Conservation (phyloP, 2,329 filamentous ascomycete species). For the Claviceps fusiformis region DNA sequence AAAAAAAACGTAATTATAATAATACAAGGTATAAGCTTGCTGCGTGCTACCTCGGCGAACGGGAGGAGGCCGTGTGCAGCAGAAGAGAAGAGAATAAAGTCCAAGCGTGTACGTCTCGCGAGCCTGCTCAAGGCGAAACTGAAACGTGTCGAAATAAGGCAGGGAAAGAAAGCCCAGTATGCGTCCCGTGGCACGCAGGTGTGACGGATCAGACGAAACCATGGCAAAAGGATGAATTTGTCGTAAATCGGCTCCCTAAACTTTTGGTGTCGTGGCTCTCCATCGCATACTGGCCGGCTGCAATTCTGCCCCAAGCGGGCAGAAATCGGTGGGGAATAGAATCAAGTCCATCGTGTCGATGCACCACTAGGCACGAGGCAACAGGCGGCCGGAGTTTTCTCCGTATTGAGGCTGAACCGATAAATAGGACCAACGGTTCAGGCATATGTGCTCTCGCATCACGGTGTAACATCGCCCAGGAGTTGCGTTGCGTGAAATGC, state of each 20-base stretch:
- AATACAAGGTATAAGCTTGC: neutral
- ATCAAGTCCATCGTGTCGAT: conserved; percentile 6
- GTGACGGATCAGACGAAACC: neutral
- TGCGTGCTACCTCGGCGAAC: neutral
- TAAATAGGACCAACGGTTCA: neutral
- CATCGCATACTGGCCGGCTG: neutral
- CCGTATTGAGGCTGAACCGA: too few species aligned
- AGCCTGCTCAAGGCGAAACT: neutral
- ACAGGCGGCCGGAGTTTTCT: neutral
- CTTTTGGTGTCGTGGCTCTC: neutral
- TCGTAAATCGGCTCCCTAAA: neutral
- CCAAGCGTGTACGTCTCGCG: too few species aligned
- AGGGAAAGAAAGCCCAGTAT: too few species aligned
- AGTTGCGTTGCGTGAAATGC: neutral
- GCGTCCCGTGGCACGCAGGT: conserved; percentile 4
- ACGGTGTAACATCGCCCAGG: neutral
- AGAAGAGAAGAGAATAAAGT: neutral
- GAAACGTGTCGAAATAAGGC: too few species aligned
- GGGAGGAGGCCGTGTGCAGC: neutral
- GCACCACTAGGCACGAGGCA: neutral
- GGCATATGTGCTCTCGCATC: neutral
- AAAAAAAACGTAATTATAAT: neutral
- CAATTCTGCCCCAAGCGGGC: neutral
- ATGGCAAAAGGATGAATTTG: neutral
- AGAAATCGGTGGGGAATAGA: neutral